Conservation (phyloP, 768 basidiomycete species). For the Hebeloma cylindrosporum region DNA sequence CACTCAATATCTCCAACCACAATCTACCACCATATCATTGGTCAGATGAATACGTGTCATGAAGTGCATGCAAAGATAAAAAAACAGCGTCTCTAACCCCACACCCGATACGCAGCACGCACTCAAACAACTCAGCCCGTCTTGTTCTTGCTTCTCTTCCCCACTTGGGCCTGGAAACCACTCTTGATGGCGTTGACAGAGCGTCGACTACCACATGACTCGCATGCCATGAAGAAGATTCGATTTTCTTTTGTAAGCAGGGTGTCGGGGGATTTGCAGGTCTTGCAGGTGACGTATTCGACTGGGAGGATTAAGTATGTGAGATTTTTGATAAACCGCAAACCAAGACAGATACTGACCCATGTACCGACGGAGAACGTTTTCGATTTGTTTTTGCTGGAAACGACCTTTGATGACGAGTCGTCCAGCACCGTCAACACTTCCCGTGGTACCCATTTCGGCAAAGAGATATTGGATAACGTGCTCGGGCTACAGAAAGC, state of each 20-base stretch:
- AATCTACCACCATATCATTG: no score
- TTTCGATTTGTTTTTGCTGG: conserved; percentile 98
- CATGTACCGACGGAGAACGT: conserved; percentile 93
- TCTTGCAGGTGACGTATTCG: conserved; percentile 99
- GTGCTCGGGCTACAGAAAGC: conserved; percentile 74
- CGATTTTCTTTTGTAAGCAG: conserved; percentile 96
- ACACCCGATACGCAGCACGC: no score
- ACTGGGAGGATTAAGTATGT: conserved; percentile 44
- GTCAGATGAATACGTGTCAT: no score
- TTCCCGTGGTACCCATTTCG: conserved; percentile 97
- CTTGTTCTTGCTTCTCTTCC: conserved; percentile 83
- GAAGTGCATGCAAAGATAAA: no score
- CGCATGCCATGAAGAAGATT: conserved; percentile 96
- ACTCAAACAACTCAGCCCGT: conserved; percentile 42
- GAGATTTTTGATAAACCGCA: background rate
- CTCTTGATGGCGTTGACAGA: conserved; percentile 98
- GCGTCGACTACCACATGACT: conserved; percentile 86
- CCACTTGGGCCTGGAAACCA: conserved; percentile 96
- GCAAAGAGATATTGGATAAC: conserved; percentile 97
- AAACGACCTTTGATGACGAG: conserved; percentile 97
- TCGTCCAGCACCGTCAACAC: conserved; percentile 87
- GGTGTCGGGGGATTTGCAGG: conserved; percentile 98
- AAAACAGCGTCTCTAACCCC: no score
- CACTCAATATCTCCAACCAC: no score
- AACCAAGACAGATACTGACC: conserved; percentile 52